Evolutionary conservation across 2,329 filamentous ascomycete genomes (phyloP), one percentile per base, ranked within the genome.

Genomic region (Capronia coronata): DNA sequence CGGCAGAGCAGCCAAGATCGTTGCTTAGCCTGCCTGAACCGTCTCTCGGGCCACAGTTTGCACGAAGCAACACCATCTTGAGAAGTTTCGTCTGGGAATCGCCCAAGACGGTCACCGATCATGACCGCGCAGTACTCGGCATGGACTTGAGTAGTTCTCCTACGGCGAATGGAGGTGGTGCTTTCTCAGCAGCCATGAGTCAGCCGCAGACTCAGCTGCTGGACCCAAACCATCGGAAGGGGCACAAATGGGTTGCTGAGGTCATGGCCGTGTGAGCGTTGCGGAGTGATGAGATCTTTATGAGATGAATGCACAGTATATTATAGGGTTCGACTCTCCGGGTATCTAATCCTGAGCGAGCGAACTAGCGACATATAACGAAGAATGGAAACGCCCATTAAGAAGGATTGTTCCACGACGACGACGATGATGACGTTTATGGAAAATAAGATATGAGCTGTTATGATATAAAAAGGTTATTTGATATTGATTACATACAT

Each of bases 231-330:
- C 8, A 13, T 5, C 23, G 32, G 13, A 42, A 43, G 5, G 46
- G 39, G 13, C 46, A 48, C 8, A 46, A 50, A 34, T 49, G 46
- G 34, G 38, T 48, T 29, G 38, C 48, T 22, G 43, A 51, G 18
- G 32, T 51, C 32, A 47, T 51, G 29, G 40, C 43, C 23, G 37
- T 51, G 2, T 48, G 32, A 18, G 13, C 11, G 32, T 35, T 18
- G 32, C 16, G 13, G 11, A 35, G 11, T 35, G 13, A 8, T 8
- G 8, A 7, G 13, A 13, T 13, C 8, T 30, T 13, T 13, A 30
- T 8, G 7, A 13, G 7, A 30, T 30, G 27, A 7, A 30, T 13
- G 7, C 8, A 30, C 27, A 8, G 27, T 8, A 7, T 30, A 13
- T 8, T 30, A 30, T 30, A n/a, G n/a, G n/a, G n/a, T n/a, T n/a